Evolutionary conservation across 176 grass and related monocot species (phyloP).

Genomic region (Juncus effusus): DNA sequence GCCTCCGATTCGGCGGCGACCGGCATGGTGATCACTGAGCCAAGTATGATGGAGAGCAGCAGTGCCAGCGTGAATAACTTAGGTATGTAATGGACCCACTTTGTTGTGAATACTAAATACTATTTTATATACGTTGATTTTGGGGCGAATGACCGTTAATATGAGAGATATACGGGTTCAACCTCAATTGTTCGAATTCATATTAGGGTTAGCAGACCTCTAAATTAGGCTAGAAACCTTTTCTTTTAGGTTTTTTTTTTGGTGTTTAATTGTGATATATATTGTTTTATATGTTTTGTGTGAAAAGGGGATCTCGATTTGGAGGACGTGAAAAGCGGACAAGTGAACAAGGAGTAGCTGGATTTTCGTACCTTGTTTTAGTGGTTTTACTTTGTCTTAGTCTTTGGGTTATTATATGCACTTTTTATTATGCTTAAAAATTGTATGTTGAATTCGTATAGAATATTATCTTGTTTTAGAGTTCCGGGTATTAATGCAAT

Average conservation of each 20-base stretch:
- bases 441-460: too few species aligned
- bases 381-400: too few species aligned
- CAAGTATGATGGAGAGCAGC: slow-evolving; percentile 77
- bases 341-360: too few species aligned
- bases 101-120: slow-evolving; percentile 7
- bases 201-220: not conserved
- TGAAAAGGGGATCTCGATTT: not conserved
- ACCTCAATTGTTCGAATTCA: too few species aligned
- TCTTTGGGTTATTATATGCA: too few species aligned
- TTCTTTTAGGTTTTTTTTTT: not conserved
- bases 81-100: slow-evolving; percentile 40
- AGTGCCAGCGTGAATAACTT: slow-evolving; percentile 54
- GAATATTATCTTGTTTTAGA: too few species aligned
- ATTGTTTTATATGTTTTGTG: not conserved
- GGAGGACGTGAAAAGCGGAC: too few species aligned
- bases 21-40: slow-evolving; percentile 85
- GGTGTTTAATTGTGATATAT: not conserved
- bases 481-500: too few species aligned
- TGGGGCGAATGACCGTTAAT: too few species aligned
- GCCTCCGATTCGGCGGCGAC: slow-evolving; percentile 59
- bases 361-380: too few species aligned
- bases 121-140: not conserved
- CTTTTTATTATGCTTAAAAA: too few species aligned
- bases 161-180: too few species aligned
- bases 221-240: not conserved